These are phyloP conservation scores for Syncephalastrum contaminatum DNA, from an alignment of 371 early-diverging fungal genomes.

Conservation along the genomic window DNA sequence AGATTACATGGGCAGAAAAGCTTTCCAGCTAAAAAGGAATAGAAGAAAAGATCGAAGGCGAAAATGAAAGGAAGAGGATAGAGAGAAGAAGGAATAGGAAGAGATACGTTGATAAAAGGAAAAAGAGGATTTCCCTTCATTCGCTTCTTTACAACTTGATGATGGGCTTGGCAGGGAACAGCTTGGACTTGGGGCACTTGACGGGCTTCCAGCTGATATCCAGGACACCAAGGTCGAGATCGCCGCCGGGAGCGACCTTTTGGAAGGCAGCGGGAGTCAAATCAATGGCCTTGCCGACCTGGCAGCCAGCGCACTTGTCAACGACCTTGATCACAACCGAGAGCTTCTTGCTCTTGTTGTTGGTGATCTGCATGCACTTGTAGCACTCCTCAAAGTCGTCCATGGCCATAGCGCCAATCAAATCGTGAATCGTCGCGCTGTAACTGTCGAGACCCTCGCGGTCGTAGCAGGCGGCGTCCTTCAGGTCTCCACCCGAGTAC, in stretches of 20 bases:
- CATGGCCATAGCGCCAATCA: constrained; percentile 58
- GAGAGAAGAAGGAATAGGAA: too few relatives aligned
- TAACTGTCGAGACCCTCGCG: constrained; percentile 42
- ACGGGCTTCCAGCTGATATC: constrained; percentile 44
- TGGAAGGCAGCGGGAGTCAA: constrained; percentile 46
- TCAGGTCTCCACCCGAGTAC: constrained; percentile 48
- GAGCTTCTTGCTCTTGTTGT: constrained; percentile 36
- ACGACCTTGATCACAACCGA: constrained; percentile 42
- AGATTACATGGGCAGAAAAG: not conserved
- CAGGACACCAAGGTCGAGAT: constrained; percentile 40
- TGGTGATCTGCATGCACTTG: constrained; percentile 52
- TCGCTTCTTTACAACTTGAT: not conserved
- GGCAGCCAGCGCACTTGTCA: constrained; percentile 50
- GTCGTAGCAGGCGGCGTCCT: constrained; percentile 52
- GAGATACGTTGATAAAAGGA: not conserved
- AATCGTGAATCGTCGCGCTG: constrained; percentile 34
- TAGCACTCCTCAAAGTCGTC: constrained; percentile 46
- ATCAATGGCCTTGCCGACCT: constrained; percentile 41
- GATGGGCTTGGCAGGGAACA: constrained; percentile 9
- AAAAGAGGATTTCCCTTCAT: not conserved
- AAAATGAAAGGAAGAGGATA: too few relatives aligned
- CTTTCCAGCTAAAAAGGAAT: too few relatives aligned
- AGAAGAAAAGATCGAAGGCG: too few relatives aligned
- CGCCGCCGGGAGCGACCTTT: constrained; percentile 32
- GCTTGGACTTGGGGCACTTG: constrained; percentile 28